Evolutionary conservation across 2,329 filamentous ascomycete genomes (phyloP).

Genomic region (Ceratocystis destructans): DNA sequence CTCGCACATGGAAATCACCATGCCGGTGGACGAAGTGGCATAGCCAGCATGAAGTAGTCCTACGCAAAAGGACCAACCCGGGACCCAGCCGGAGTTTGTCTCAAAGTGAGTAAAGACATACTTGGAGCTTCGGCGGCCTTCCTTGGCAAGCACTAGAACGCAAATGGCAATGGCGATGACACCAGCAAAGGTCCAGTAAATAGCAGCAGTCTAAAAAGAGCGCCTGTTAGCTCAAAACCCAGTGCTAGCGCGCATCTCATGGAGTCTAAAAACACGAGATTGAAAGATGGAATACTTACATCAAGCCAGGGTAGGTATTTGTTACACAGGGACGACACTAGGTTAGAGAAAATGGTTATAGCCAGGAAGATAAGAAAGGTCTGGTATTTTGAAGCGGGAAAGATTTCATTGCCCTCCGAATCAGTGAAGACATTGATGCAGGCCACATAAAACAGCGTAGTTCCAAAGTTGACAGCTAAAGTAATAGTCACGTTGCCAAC

Average conservation of each 20-base stretch:
- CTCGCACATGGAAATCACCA: conserved; percentile 71
- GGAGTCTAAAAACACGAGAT: background rate
- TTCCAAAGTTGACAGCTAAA: conserved; percentile 69
- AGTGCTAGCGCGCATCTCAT: background rate
- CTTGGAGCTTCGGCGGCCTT: conserved; percentile 47
- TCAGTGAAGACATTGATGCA: conserved; percentile 43
- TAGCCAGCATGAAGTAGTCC: conserved; percentile 60
- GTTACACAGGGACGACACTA: conserved; percentile 54
- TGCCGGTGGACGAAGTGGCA: conserved; percentile 61
- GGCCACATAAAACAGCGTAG: conserved; percentile 48
- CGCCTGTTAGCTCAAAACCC: background rate
- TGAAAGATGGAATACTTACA: conserved; percentile 35
- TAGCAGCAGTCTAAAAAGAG: conserved; percentile 47
- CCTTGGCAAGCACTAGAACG: conserved; percentile 51
- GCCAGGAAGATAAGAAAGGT: conserved; percentile 58
- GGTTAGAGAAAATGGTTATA: conserved; percentile 49
- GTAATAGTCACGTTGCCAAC: conserved; percentile 74
- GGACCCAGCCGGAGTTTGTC: conserved; percentile 52
- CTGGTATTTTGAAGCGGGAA: conserved; percentile 45
- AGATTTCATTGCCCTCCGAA: conserved; percentile 31
- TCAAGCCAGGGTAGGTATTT: conserved; percentile 53
- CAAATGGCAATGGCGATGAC: conserved; percentile 51
- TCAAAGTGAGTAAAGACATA: conserved; percentile 60
- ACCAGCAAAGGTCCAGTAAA: conserved; percentile 62
- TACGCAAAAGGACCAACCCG: conserved; percentile 60